phyloP scores from a whole-genome alignment of 257 asterid species.

The Cinchona pubescens region DNA sequence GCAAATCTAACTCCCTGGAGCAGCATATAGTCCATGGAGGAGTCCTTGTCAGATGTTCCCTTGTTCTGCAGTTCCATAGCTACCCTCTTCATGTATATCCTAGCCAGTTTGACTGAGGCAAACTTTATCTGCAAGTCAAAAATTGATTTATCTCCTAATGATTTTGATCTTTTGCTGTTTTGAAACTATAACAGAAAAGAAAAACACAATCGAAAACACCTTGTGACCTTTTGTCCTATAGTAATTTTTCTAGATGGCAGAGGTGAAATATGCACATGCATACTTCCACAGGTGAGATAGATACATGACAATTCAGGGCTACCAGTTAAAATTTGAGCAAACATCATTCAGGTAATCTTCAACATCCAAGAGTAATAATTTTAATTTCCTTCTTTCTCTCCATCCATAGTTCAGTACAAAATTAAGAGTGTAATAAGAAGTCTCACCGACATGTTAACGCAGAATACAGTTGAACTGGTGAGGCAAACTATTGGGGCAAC shows the following conservation, averaged over 20 bases:
- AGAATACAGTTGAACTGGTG: not conserved
- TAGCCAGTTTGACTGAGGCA: constrained; percentile 78
- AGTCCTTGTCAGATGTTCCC: constrained; percentile 73
- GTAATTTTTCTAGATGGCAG: not conserved
- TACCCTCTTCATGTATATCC: constrained; percentile 84
- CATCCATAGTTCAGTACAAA: not conserved
- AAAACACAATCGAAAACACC: not conserved
- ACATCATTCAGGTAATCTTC: not conserved
- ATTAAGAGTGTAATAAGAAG: not conserved
- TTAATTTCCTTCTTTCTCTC: no score
- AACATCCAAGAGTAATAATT: not conserved
- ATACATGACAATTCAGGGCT: not conserved
- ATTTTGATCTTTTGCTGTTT: not conserved
- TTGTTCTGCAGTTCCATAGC: constrained; percentile 77
- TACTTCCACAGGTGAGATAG: not conserved
- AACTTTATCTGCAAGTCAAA: constrained; percentile 60
- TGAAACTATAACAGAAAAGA: not conserved
- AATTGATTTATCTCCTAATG: not conserved
- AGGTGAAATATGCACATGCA: not conserved
- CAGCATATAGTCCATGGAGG: constrained; percentile 80
- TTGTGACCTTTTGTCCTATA: not conserved
- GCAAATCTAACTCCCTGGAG: constrained; percentile 96
- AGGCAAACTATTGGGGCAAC: not conserved
- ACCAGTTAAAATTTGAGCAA: not conserved
- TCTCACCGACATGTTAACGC: not conserved